Evolutionary conservation across 176 grass and related monocot genomes (phyloP).

Genomic region (Juncus effusus): DNA sequence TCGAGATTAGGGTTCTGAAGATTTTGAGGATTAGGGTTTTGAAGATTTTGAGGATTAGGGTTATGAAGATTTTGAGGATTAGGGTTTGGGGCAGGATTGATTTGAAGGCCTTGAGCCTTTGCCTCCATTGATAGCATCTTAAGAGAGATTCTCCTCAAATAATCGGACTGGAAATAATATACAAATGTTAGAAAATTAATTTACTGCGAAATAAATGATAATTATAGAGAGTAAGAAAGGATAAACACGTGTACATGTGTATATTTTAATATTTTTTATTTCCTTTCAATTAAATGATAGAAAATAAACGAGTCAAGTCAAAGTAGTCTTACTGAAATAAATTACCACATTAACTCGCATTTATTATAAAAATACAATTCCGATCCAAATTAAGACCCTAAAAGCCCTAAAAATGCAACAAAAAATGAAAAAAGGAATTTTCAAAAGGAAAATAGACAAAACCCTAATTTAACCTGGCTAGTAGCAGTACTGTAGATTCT

Average conservation of each 20-base stretch:
- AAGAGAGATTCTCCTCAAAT: conserved; percentile 81
- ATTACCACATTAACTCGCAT: not conserved
- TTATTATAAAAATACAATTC: not conserved
- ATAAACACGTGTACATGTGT: not conserved
- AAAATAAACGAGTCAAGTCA: conserved; percentile 23
- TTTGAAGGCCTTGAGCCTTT: conserved; percentile 10
- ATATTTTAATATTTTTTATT: conserved; percentile 16
- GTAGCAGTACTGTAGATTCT: conserved; percentile 54
- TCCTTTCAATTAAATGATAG: not conserved
- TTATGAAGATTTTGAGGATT: conserved; percentile 4
- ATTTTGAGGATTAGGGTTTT: conserved; percentile 8
- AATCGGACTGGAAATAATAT: conserved; percentile 61
- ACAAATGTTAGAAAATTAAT: conserved; percentile 11
- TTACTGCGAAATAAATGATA: not conserved
- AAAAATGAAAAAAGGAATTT: not conserved
- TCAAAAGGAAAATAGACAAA: not conserved
- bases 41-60: not conserved
- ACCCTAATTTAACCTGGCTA: conserved; percentile 38
- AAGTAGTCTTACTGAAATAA: conserved; percentile 8
- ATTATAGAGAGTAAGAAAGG: not conserved
- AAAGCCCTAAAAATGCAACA: not conserved
- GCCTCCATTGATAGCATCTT: conserved; percentile 71
- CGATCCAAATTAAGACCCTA: not conserved
- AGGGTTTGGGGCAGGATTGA: not conserved
- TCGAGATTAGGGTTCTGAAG: conserved; percentile 24